Conservation (phyloP, 2,329 filamentous ascomycete genomes). For the Passalora sequoiae region DNA sequence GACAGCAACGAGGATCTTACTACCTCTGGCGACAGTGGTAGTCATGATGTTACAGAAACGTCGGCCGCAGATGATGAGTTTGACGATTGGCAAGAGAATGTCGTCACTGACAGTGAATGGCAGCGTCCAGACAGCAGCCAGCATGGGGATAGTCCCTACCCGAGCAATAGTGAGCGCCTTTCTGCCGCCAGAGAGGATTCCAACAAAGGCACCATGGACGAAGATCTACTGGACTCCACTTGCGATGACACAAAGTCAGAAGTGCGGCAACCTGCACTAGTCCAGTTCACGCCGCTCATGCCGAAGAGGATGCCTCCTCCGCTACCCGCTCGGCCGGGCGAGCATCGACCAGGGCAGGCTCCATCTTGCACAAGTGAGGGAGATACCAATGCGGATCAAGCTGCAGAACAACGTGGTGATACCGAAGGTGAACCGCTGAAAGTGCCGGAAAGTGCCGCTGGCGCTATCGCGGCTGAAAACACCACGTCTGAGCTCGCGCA, state of each 20-base stretch:
- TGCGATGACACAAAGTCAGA: not conserved
- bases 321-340: constrained; percentile 8
- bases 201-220: not conserved
- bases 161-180: not conserved
- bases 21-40: not conserved
- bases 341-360: not conserved
- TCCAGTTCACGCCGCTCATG: not conserved
- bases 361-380: not conserved
- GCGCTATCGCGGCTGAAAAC: constrained; percentile 16
- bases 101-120: not conserved
- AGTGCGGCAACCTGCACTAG: not conserved
- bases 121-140: not conserved
- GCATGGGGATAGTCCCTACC: not conserved
- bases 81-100: constrained; percentile 20
- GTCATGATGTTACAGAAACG: not conserved
- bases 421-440: not conserved
- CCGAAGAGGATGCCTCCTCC: constrained; percentile 8
- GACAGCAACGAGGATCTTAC: too few species aligned
- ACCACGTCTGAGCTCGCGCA: constrained; percentile 10
- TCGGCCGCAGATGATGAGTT: constrained; percentile 16
- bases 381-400: not conserved
- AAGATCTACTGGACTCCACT: constrained; percentile 4
- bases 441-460: constrained; percentile 12
- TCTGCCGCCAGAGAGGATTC: not conserved
- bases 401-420: not conserved